A percentile compares a stretch with the other conserved stretches of the same genome.
Evolutionary conservation across 179 eudicot genomes (phyloP).

Genomic region (Carnegiea gigantea): DNA sequence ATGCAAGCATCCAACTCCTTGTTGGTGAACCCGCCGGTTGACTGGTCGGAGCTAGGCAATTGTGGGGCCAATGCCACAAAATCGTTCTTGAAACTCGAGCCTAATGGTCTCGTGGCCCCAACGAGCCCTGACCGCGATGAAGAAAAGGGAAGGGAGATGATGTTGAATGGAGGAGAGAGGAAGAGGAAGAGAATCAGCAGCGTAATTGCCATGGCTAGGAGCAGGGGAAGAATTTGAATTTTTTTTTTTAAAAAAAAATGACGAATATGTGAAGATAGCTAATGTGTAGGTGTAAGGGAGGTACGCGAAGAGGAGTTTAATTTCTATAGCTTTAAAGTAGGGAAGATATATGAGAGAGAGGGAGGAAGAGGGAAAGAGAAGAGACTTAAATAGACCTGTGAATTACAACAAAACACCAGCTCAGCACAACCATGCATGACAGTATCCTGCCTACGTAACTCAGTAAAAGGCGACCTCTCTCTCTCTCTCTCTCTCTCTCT

Average conservation of each 20-base stretch:
- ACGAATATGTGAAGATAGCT: not conserved
- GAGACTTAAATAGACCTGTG: slow-evolving; percentile 11
- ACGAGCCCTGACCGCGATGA: not conserved
- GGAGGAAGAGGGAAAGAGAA: not conserved
- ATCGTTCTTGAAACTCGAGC: not conserved
- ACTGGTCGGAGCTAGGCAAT: not conserved
- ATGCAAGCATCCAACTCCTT: slow-evolving; percentile 1
- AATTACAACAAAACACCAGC: slow-evolving; percentile 8
- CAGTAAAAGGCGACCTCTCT: not conserved
- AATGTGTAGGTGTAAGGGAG: not conserved
- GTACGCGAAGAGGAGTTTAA: not conserved
- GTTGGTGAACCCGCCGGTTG: slow-evolving; percentile 1
- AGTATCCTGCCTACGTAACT: not conserved
- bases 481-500: slow-evolving; percentile 4
- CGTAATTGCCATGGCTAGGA: not conserved
- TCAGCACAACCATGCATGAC: not conserved
- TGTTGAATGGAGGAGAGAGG: slow-evolving; percentile 5
- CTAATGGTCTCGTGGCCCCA: not conserved
- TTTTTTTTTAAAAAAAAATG: not conserved
- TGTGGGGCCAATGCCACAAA: not conserved
- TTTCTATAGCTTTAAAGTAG: not conserved
- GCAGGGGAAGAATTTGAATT: not conserved
- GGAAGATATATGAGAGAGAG: not conserved
- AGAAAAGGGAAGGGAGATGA: not conserved
- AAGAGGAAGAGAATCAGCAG: slow-evolving; percentile 6